Base-by-base conservation (phyloP, 352 stramenopile species). In the Plasmopara viticola region DNA sequence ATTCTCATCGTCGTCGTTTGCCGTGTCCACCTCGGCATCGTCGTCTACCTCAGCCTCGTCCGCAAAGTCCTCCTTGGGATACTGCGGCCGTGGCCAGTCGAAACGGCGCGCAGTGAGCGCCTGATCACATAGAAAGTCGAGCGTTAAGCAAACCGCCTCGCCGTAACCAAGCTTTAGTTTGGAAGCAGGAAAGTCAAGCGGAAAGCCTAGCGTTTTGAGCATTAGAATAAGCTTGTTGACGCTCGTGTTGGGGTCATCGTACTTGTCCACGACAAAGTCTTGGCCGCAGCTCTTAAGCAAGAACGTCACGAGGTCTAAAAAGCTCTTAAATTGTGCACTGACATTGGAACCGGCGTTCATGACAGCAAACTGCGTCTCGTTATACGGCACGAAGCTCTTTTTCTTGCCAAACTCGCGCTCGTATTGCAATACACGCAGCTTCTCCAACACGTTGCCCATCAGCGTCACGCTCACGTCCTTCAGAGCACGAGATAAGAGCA, bases 191-290 rank as follows among this genome's bases (percentile, higher is more conserved):
- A 88, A 91, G 47, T 93, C 83, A 14, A 93, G 76, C 39, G 78
- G 68, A 63, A 90, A 93, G 33, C 83, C 83, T 49, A 93, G 60
- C 15, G 82, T 71, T 53, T 93, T 93, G 50, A 90, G 74, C 43
- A 75, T 73, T 13, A 93, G 61, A 47, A 93, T 90, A 46, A 93
- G 76, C 51, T 93, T 93, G 73, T 93, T 93, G 61, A 90, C 72
- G 56, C 78, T 90, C 38, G 83, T 90, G 64, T 85, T 88, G 29
- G 81, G 76, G 65, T 93, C 80, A 73, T 93, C 83, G 61, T 90
- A 93, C 67, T 93, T 93, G 73, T 93, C 83, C 39, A 93, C 74
- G 18, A 74, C 68, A 50, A 93, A 86, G 14, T 90, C 83, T 51
- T 91, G 83, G 55, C 78, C 66, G 59, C 72, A 81, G 38, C 81